These are phyloP conservation scores for Melanogaster broomeanus DNA, from an alignment of 768 basidiomycete genomes.

Conservation along the genomic window DNA sequence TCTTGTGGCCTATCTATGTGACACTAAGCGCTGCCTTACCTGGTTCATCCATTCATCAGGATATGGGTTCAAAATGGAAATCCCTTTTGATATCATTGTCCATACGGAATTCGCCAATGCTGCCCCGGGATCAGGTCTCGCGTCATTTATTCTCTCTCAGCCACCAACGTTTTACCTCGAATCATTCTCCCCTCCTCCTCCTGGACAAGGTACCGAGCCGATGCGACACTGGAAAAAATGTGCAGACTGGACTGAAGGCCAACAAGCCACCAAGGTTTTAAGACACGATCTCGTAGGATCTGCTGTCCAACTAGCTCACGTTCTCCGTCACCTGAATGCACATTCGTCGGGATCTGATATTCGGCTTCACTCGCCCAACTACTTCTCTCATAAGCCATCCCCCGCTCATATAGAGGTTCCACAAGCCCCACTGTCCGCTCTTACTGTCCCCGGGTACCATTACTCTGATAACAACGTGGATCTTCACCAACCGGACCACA, in stretches of 20 bases:
- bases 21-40: conserved; percentile 60
- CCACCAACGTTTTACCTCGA: conserved; percentile 74
- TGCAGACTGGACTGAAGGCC: conserved; percentile 76
- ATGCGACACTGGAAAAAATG: conserved; percentile 60
- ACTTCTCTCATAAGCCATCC: conserved; percentile 31
- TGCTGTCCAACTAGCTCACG: conserved; percentile 56
- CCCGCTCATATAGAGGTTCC: conserved; percentile 41
- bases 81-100: conserved; percentile 65
- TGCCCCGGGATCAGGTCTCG: conserved; percentile 56
- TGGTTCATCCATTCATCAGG: conserved; percentile 81
- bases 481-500: conserved; percentile 17
- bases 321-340: conserved; percentile 49
- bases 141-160: conserved; percentile 63
- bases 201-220: conserved; percentile 29
- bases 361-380: conserved; percentile 38
- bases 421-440: conserved; percentile 37
- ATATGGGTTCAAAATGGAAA: conserved; percentile 83
- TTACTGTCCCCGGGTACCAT: conserved; percentile 30
- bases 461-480: conserved; percentile 27
- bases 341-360: conserved; percentile 35
- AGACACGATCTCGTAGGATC: conserved; percentile 69
- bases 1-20: conserved; percentile 75
- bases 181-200: conserved; percentile 33
- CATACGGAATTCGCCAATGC: conserved; percentile 57
- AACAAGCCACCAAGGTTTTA: conserved; percentile 64